Base-by-base conservation (phyloP, 208 protist genomes). In the Balamuthia mandrillaris region DNA sequence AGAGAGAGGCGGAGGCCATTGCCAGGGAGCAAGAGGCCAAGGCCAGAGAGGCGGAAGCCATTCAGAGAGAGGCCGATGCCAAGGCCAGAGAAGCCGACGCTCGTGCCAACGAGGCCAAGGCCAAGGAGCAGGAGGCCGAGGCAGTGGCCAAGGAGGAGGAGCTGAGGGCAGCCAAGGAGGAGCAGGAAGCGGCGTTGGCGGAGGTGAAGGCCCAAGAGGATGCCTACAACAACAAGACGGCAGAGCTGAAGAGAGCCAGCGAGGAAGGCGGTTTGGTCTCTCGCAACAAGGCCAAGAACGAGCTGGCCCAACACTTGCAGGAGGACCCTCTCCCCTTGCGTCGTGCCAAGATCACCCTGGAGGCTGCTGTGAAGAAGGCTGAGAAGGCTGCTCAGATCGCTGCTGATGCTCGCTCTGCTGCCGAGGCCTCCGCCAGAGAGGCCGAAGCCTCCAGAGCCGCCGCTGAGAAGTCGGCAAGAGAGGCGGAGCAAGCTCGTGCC, bases 181-280 rank as follows among this genome's bases (percentile, higher is more conserved):
- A 74, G 65, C 65, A 52, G n/a, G 35, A 81, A 47, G 1, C 75
- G 10, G 85, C 85, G 12, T 29, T 88, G 9, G 72, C 65, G 29
- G 85, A 88, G 58, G 35, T 88, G 10, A 77, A 88, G 60, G 29
- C 49, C 37, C 85, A 88, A 61, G 85, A 88, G 37, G 74, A 86
- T 24, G 54, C 86, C 78, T 88, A 65, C 61, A 72, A 65, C 35
- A 63, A 45, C 29, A 41, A 60, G n/a, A 81, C 61, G 5, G 37
- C 61, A 14, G 79, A 84, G 79, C 79, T 84, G 41, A 39, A 84
- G 60, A 2, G 79, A 0, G 41, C 60, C 16, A 74, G 56, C 42
- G 79, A 84, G 63, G 79, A 84, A 31, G 79, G 79, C 39, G 31
- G 27, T 31, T 33, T 84, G 12, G 61, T 88, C 14, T 81, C 68